Evolutionary conservation across 352 stramenopile genomes (phyloP).

Genomic region (Elongisporangium undulatum): DNA sequence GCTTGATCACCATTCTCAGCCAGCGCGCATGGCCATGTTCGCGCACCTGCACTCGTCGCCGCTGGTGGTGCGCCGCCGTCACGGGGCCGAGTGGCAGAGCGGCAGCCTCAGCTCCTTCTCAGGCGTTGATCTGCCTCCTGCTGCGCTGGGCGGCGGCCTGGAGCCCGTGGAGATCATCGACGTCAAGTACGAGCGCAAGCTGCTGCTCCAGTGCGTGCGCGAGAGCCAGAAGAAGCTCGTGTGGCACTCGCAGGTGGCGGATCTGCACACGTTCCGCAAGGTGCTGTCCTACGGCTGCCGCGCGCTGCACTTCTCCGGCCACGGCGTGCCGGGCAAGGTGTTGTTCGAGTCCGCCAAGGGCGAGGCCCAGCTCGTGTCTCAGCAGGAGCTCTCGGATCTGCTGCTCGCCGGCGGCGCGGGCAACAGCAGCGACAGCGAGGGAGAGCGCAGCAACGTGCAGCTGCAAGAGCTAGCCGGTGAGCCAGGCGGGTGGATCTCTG

Average conservation of each 20-base stretch:
- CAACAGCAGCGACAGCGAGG: constrained; percentile 7
- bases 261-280: constrained; percentile 79
- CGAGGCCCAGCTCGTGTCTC: constrained; percentile 79
- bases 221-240: constrained; percentile 58
- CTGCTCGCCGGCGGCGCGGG: constrained; percentile 62
- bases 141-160: constrained; percentile 27
- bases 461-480: constrained; percentile 2
- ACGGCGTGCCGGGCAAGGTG: constrained; percentile 68
- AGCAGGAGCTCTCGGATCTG: constrained; percentile 72
- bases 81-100: constrained; percentile 46
- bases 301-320: constrained; percentile 76
- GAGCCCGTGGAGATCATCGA: constrained; percentile 85
- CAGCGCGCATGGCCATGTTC: constrained; percentile 38
- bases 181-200: constrained; percentile 68
- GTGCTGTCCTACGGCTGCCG: constrained; percentile 74
- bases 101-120: constrained; percentile 26
- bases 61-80: constrained; percentile 65
- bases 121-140: constrained; percentile 7
- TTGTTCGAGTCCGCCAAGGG: constrained; percentile 82
- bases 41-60: constrained; percentile 83
- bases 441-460: constrained; percentile 10
- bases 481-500: constrained; percentile 24
- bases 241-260: constrained; percentile 76
- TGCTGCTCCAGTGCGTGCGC: constrained; percentile 69
- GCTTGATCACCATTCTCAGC: no score